Base-by-base conservation (phyloP, 176 grass and related monocot genomes). In the Neostapfia colusana region DNA sequence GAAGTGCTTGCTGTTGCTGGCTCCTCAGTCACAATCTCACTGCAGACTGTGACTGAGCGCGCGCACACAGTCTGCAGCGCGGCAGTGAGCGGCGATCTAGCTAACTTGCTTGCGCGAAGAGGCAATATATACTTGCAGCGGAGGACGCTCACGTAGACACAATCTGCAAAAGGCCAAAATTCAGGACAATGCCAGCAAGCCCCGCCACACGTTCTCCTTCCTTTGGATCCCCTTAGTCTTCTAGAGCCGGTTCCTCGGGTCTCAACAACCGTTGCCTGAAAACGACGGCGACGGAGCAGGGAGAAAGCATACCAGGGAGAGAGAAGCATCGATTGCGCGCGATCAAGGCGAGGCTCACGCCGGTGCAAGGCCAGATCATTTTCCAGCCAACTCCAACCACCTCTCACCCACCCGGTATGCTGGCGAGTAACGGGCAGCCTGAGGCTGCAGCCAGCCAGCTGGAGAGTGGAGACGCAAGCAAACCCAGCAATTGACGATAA, bases 371-470 rank as follows among this genome's bases (percentile, higher is more conserved):
- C 50, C 17, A n/a, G 16, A n/a, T 54, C 53, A 23, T 51, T 76
- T 88, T 84, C 86, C 54, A 62, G 86, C 86, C 86, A 88, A 88
- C 86, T 88, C 81, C 81, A 87, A 48, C 85, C 7, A 87, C 72
- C 39, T 67, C 8, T 59, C 73, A 88, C 46, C 81, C 84, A 81
- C 76, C 76, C 39, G 10, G 34, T n/a, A 43, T 23, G 31, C 31
- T 31, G 51, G 77, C 28, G 67, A 37, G 18, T 61, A 63, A 73
- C 75, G 37, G 75, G 58, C 13, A 36, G 17, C 61, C 5, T 28
- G n/a, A 34, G 27, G 15, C 7, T 16, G 38, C 60, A 11, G 44
- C 43, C 28, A 57, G 70, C 50, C 17, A 75, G 40, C 40, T 64
- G 21, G 59, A 31, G 31, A 31, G 25, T 64, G 21, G 59, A 31